Conservation (phyloP, 164 flowering plant genomes). For the Amborella trichopoda region DNA sequence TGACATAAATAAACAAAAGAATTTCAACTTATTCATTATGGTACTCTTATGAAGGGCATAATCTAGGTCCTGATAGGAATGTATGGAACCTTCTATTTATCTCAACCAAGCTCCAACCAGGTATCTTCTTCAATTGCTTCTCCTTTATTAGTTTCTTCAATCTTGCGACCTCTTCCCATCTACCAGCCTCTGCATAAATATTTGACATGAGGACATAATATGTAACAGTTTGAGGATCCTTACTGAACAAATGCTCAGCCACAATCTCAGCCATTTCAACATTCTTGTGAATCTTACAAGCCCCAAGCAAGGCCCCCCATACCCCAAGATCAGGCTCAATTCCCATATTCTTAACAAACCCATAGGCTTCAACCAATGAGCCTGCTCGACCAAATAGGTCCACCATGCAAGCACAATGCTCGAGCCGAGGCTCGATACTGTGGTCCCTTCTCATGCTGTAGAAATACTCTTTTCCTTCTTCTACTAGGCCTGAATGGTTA, state of each 20-base stretch:
- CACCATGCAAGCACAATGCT: constrained; percentile 23
- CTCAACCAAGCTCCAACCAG: constrained; percentile 11
- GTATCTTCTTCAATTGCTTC: constrained; percentile 17
- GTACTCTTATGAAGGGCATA: constrained; percentile 2
- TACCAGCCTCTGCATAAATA: constrained; percentile 20
- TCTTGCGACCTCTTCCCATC: constrained; percentile 22
- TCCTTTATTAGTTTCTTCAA: constrained; percentile 17
- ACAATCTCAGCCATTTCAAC: constrained; percentile 21
- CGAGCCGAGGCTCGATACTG: constrained; percentile 18
- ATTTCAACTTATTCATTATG: too few species aligned
- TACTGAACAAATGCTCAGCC: constrained; percentile 10
- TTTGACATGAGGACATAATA: constrained; percentile 20
- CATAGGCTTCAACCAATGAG: constrained; percentile 11
- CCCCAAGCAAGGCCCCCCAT: constrained; percentile 22
- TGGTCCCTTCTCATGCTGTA: constrained; percentile 20
- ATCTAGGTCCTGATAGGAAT: constrained; percentile 12
- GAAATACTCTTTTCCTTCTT: constrained; percentile 17
- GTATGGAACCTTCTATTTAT: constrained; percentile 6
- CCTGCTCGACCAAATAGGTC: constrained; percentile 25
- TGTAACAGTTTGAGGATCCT: constrained; percentile 16
- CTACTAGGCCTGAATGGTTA: constrained; percentile 22
- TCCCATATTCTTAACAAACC: constrained; percentile 15
- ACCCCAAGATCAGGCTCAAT: constrained; percentile 19
- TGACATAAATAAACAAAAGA: too few species aligned
- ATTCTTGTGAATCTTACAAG: constrained; percentile 19